Conservation (phyloP, 306 rosid species). For the Prunus davidiana region DNA sequence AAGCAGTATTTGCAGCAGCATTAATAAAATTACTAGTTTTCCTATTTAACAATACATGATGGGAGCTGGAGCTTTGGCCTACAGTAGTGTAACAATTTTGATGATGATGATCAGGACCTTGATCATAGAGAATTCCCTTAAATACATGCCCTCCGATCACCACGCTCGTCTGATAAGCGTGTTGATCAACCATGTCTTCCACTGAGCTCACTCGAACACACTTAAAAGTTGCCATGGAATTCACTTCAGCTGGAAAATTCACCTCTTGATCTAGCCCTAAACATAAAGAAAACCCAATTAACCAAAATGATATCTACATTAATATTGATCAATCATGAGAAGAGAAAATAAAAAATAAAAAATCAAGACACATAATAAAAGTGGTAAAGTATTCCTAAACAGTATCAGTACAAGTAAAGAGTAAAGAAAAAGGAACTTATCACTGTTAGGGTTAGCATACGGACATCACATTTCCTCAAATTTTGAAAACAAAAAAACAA, state of each 20-base stretch:
- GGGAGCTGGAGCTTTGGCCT: constrained; percentile 29
- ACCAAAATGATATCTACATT: not conserved
- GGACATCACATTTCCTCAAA: not conserved
- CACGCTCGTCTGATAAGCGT: constrained; percentile 60
- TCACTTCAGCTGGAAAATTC: constrained; percentile 49
- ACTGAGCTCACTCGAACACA: constrained; percentile 47
- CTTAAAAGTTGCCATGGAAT: constrained; percentile 38
- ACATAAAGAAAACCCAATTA: not conserved
- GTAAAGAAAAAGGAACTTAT: not conserved
- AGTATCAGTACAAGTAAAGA: not conserved
- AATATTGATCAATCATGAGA: not conserved
- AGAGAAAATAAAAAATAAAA: not conserved
- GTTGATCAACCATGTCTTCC: constrained; percentile 39
- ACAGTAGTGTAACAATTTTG: not conserved
- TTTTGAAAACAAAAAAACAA: no score
- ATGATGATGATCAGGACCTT: constrained; percentile 44
- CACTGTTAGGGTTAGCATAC: not conserved
- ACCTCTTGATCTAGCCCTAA: constrained; percentile 34
- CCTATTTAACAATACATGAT: not conserved
- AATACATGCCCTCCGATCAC: constrained; percentile 63
- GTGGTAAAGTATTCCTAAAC: not conserved
- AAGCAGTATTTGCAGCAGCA: constrained; percentile 14
- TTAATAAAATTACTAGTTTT: constrained; percentile 12
- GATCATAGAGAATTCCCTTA: constrained; percentile 62
- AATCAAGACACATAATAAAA: not conserved